Evolutionary conservation across 2,329 filamentous ascomycete species (phyloP).

Genomic region (Penicillium expansum): DNA sequence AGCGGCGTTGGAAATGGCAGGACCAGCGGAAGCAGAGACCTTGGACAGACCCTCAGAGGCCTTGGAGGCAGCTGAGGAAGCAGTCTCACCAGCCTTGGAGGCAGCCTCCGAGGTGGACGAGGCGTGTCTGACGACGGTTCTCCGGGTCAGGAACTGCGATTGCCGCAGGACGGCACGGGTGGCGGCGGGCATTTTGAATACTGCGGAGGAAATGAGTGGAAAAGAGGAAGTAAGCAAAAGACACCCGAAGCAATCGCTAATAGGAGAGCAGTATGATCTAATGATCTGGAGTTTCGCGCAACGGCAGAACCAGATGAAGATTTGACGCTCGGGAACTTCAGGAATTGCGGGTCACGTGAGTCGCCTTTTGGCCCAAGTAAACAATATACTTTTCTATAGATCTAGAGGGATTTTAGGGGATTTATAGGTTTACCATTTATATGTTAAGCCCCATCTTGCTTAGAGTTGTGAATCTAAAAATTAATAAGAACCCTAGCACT

Average conservation of each 20-base stretch:
- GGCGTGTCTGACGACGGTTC: constrained; percentile 47
- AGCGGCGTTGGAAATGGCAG: constrained; percentile 71
- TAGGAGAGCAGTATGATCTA: constrained; percentile 37
- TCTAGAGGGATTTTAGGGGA: not conserved
- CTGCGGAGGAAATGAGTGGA: constrained; percentile 26
- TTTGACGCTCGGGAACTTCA: constrained; percentile 44
- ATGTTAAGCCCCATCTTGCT: not conserved
- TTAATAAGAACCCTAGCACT: not conserved
- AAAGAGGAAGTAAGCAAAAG: constrained; percentile 28
- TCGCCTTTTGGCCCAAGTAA: not conserved
- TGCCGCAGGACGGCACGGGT: constrained; percentile 48
- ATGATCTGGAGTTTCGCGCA: constrained; percentile 40
- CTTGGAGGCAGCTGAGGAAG: constrained; percentile 52
- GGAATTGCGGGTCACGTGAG: constrained; percentile 34
- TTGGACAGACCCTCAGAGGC: constrained; percentile 79
- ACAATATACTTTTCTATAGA: not conserved
- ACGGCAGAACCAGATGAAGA: constrained; percentile 39
- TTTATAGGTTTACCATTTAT: not conserved
- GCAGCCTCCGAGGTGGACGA: constrained; percentile 48
- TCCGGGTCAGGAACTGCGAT: constrained; percentile 48
- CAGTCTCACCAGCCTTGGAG: constrained; percentile 46
- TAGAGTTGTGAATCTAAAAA: not conserved
- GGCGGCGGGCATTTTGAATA: constrained; percentile 45
- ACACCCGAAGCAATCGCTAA: constrained; percentile 29
- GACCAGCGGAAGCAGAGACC: constrained; percentile 76